Base-by-base conservation (phyloP, 306 rosid genomes). In the Castanea mollissima region DNA sequence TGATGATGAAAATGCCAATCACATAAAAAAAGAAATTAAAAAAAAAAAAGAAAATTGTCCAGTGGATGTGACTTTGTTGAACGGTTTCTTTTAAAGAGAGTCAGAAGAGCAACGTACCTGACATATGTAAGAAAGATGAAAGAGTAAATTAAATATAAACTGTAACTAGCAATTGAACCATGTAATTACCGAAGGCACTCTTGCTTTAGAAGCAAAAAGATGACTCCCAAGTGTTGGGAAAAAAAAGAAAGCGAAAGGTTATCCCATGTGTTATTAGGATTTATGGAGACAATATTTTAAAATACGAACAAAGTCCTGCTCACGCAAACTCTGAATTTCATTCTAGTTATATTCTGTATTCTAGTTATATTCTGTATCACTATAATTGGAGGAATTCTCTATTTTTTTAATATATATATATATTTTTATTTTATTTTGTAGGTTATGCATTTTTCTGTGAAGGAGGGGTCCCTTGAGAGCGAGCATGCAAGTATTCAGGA, bases 381-480 rank as follows among this genome's bases (percentile, higher is more conserved):
- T 32, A 32, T 31, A 14, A 16, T 16, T 23, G 65, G 35, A 18
- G 72, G 38, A 10, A 41, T 41, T 20, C 38, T 19, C 13, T 46
- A 31, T 31, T n/a, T 6, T 81, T 55, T 8, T 41, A 41, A 41
- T 41, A 38, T 38, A 34, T 35, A 0, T 23, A 23, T 23, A 23
- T 35, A 1, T 7, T 7, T 38, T 38, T 7, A 19, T 12, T 31
- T 34, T 25, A 25, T 25, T 85, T 2, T 75, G 85, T 87, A 96
- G 99, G 98, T 91, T 55, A 83, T 87, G 74, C 99, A 96, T 76
- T 93, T 93, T 75, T 82, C 89, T 82, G 74, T 89, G 11, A 88
- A 89, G 76, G 94, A 78, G 57, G 81, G 80, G 6, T 65, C 88
- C 18, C 82, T 89, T 0, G 88, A 84, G 38, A 75, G 21, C 10